A percentile compares a stretch with the other conserved stretches of the same genome.
Conservation (phyloP, 2,329 filamentous ascomycete genomes). For the Fusarium temperatum region DNA sequence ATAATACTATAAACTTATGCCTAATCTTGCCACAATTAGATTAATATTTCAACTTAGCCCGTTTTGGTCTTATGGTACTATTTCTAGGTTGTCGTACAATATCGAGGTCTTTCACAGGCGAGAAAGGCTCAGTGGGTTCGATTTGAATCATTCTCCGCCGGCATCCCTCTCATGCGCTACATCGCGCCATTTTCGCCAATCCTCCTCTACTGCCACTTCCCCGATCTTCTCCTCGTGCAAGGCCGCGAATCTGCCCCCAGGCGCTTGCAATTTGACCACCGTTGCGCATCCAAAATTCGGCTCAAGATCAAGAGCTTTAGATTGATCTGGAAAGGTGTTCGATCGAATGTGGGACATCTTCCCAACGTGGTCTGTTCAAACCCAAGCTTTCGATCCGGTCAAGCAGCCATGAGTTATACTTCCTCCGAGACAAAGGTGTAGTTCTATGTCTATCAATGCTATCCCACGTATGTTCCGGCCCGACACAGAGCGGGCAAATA, state of each 20-base stretch:
- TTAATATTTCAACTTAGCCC: too few species aligned
- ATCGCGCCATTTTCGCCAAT: slow-evolving; percentile 68
- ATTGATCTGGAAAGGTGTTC: not conserved
- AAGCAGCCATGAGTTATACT: not conserved
- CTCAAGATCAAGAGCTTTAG: too few species aligned
- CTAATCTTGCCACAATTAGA: not conserved
- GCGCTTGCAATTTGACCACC: slow-evolving; percentile 48
- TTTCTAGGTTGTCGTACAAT: not conserved
- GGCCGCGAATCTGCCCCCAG: slow-evolving; percentile 70
- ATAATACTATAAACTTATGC: not conserved
- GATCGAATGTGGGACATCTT: not conserved
- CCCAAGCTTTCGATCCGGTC: not conserved
- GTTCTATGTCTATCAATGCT: not conserved
- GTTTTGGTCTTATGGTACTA: not conserved
- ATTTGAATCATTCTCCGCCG: slow-evolving; percentile 69
- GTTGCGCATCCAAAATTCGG: too few species aligned
- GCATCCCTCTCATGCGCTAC: slow-evolving; percentile 81
- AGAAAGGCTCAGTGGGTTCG: not conserved
- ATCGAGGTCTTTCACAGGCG: not conserved
- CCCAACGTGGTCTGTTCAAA: not conserved
- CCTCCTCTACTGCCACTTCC: slow-evolving; percentile 98
- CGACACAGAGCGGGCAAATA: slow-evolving; percentile 12
- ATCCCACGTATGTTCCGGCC: fast-evolving
- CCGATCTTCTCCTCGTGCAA: slow-evolving; percentile 86
- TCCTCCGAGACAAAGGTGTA: too few species aligned